Evolutionary conservation across 306 rosid genomes (phyloP).

Genomic region (Alnus rubra): DNA sequence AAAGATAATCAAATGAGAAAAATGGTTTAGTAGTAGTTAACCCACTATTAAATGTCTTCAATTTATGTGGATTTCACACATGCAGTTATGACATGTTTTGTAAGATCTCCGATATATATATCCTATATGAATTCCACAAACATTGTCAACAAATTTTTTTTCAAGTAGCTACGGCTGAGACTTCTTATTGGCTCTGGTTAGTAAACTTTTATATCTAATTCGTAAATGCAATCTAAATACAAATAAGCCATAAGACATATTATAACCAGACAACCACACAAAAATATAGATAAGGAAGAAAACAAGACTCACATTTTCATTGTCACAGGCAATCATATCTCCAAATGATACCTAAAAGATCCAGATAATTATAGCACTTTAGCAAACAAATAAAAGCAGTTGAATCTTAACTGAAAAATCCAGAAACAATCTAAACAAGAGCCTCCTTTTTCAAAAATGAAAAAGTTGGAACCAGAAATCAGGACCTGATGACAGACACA

Average conservation of each 20-base stretch:
- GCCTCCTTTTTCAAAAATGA: conserved; percentile 15
- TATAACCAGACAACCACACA: conserved; percentile 18
- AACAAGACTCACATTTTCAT: conserved; percentile 73
- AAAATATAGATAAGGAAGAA: conserved; percentile 14
- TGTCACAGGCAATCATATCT: conserved; percentile 96
- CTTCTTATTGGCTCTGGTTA: neutral
- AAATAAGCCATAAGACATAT: neutral
- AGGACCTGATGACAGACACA: conserved; percentile 96
- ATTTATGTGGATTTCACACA: neutral
- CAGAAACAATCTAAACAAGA: conserved; percentile 14
- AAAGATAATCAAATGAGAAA: neutral
- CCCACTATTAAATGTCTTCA: neutral
- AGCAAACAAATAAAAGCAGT: conserved; percentile 25
- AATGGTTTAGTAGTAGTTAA: neutral
- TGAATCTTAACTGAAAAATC: conserved; percentile 28
- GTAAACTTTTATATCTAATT: neutral
- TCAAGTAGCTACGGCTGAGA: neutral
- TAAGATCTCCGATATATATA: neutral
- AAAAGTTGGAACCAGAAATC: conserved; percentile 22
- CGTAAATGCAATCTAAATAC: neutral
- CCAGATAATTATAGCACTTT: conserved; percentile 28
- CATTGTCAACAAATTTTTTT: neutral
- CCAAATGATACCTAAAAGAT: conserved; percentile 84
- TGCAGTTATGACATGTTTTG: neutral
- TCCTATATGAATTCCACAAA: neutral